These are phyloP conservation scores for Zygosaccharomyces pseudobailii DNA, from an alignment of 1,139 yeast genomes.

Conservation along the genomic window DNA sequence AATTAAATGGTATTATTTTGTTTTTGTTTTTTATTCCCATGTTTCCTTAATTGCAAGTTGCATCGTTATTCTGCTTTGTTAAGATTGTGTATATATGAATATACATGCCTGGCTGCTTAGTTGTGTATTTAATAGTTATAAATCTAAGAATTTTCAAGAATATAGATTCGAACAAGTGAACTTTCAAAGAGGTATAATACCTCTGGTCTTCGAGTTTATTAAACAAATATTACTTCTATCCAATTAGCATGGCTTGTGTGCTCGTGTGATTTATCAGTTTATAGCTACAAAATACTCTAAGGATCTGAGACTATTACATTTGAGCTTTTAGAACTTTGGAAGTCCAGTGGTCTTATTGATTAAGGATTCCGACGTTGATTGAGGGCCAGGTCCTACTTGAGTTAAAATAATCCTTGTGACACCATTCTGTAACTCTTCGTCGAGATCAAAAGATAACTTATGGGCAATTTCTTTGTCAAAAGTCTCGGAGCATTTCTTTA, in stretches of 20 bases:
- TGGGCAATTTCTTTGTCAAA: conserved; percentile 39
- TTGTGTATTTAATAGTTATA: conserved; percentile 2
- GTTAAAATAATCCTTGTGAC: conserved; percentile 81
- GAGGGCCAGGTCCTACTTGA: conserved; percentile 84
- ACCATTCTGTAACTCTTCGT: conserved; percentile 55
- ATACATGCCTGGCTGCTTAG: neutral
- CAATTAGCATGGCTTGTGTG: neutral
- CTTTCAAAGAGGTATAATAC: no score
- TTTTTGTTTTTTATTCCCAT: neutral
- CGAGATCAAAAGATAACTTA: conserved; percentile 39
- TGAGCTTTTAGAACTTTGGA: conserved; percentile 33
- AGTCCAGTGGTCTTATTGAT: conserved; percentile 47
- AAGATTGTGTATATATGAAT: neutral
- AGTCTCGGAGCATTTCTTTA: conserved; percentile 29
- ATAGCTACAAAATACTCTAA: neutral
- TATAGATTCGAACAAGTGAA: no score
- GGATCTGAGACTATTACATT: neutral
- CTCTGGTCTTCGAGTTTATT: neutral
- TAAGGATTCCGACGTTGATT: conserved; percentile 47
- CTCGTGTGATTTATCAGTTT: neutral
- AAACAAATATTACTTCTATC: no score
- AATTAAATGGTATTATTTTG: neutral
- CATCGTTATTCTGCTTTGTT: conserved; percentile 3
- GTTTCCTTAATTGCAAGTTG: neutral
- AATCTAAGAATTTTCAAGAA: neutral